Evolutionary conservation across 306 rosid genomes (phyloP).

Genomic region (Pyrus communis): DNA sequence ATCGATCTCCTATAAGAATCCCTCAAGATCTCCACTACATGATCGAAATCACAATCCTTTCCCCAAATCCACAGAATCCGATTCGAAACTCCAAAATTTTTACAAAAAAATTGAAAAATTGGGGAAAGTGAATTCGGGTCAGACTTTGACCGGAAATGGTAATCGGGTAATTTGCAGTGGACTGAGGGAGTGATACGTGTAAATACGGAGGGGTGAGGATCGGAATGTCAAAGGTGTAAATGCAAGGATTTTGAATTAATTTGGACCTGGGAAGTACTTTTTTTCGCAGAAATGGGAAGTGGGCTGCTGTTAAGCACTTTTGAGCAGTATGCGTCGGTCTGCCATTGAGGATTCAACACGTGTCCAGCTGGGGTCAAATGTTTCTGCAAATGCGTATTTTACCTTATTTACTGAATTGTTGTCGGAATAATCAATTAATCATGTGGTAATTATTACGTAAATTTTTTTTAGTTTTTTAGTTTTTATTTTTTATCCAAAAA

Average conservation of each 20-base stretch:
- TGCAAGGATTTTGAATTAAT: not conserved
- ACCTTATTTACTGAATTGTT: not conserved
- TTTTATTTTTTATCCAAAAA: no score
- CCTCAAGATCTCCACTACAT: slow-evolving; percentile 3
- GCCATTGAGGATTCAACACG: not conserved
- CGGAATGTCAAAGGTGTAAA: not conserved
- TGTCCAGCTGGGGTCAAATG: not conserved
- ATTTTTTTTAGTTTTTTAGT: no score
- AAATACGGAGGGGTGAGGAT: not conserved
- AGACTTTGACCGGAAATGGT: not conserved
- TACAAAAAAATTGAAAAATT: not conserved
- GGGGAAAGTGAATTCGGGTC: not conserved
- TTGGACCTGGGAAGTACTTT: not conserved
- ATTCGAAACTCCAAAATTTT: not conserved
- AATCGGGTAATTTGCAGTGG: not conserved
- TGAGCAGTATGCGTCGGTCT: not conserved
- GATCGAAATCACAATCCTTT: not conserved
- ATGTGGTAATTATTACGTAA: not conserved
- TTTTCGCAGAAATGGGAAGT: not conserved
- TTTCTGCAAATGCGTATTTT: not conserved
- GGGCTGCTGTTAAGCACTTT: not conserved
- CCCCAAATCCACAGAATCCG: not conserved
- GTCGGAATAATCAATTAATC: not conserved
- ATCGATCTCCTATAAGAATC: slow-evolving; percentile 1
- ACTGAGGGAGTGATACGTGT: not conserved